Evolutionary conservation across 2,329 filamentous ascomycete genomes (phyloP).

Genomic region (Diaporthe citrichinensis): DNA sequence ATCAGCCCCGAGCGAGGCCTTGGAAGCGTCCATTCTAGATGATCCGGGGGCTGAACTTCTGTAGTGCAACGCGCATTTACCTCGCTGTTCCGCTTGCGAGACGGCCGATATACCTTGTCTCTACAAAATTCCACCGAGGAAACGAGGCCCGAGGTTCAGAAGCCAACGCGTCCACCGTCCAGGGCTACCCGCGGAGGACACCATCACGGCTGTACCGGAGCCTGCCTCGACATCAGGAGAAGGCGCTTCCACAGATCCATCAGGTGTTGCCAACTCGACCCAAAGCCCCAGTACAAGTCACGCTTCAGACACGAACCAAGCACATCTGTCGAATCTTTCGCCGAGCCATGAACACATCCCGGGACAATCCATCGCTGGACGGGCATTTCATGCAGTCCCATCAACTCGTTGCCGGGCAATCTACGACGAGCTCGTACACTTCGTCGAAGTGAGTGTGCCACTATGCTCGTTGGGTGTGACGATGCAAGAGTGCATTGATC

Average conservation of each 20-base stretch:
- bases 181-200: background rate
- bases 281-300: background rate
- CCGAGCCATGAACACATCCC: background rate
- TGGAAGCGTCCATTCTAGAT: background rate
- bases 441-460: background rate
- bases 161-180: background rate
- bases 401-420: background rate
- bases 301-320: no score
- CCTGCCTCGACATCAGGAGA: background rate
- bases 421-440: background rate
- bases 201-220: background rate
- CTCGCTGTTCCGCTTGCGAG: conserved; percentile 18
- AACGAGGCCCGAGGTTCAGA: conserved; percentile 14
- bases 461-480: background rate
- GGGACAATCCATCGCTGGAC: background rate
- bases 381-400: background rate
- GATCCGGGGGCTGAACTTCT: background rate
- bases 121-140: conserved; percentile 1
- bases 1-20: background rate
- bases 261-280: background rate
- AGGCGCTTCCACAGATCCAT: background rate
- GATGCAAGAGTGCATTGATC: conserved; percentile 6
- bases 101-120: conserved; percentile 11
- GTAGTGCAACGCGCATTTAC: background rate
- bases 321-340: no score